These are phyloP conservation scores for Colletotrichum costaricense DNA, from an alignment of 2,329 filamentous ascomycete species.

Conservation along the genomic window DNA sequence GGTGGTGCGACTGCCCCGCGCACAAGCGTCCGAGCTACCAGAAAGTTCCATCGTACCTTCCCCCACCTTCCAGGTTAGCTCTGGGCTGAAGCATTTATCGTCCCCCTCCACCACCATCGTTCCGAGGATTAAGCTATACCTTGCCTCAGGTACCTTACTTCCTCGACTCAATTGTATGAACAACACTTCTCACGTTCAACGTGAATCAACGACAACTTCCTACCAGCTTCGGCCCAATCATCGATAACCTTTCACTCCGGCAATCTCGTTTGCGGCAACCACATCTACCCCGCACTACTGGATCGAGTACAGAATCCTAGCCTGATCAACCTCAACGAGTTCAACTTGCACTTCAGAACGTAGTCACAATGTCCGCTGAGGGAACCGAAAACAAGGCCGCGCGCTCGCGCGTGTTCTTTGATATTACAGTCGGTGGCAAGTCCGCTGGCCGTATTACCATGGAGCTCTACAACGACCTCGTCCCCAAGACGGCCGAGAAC, in stretches of 20 bases:
- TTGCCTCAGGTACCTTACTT: neutral
- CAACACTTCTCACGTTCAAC: neutral
- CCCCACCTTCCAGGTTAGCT: constrained; percentile 1
- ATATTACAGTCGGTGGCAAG: constrained; percentile 83
- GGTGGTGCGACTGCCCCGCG: constrained; percentile 4
- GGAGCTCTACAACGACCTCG: constrained; percentile 81
- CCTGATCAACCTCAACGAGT: neutral
- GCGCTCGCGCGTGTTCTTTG: constrained; percentile 90
- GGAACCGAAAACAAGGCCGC: constrained; percentile 52
- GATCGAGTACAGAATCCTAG: neutral
- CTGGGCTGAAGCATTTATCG: constrained; percentile 7
- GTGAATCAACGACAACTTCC: neutral
- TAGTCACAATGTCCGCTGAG: constrained; percentile 24
- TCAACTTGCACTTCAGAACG: neutral
- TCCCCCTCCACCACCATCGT: neutral
- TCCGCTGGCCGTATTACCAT: constrained; percentile 84
- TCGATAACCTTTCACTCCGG: neutral
- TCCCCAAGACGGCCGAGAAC: constrained; percentile 96
- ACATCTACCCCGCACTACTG: neutral
- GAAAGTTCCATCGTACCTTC: constrained; percentile 14
- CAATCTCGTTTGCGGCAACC: neutral
- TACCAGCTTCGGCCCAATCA: neutral
- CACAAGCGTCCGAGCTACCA: constrained; percentile 5
- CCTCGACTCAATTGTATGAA: neutral
- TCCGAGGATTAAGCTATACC: neutral